These are phyloP conservation scores for Coffea eugenioides DNA, from an alignment of 257 asterid genomes.

Conservation along the genomic window DNA sequence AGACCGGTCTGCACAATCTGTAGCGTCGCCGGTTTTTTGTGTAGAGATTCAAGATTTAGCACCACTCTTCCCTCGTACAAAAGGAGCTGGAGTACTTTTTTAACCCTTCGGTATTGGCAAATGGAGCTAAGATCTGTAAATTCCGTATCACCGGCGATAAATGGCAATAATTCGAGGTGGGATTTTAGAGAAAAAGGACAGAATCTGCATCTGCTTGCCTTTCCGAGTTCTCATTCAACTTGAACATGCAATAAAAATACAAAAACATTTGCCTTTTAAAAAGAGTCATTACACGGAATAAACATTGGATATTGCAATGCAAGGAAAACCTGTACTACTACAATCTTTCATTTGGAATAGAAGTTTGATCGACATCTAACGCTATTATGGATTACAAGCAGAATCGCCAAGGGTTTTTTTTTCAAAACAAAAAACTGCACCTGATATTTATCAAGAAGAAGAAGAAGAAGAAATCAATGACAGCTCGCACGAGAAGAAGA, in stretches of 20 bases:
- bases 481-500: slow-evolving; percentile 3
- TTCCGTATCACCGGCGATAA: background rate
- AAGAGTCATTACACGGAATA: background rate
- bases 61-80: background rate
- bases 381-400: slow-evolving; percentile 13
- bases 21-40: background rate
- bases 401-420: slow-evolving; percentile 3
- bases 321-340: background rate
- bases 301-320: background rate
- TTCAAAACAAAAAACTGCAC: background rate
- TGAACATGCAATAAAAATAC: background rate
- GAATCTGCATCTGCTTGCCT: background rate
- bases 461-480: background rate
- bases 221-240: background rate
- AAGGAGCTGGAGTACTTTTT: too few species aligned
- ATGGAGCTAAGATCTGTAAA: background rate
- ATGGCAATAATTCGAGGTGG: background rate
- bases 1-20: background rate
- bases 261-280: background rate
- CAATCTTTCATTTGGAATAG: background rate
- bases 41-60: background rate
- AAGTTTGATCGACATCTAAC: background rate
- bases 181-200: background rate
- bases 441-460: background rate
- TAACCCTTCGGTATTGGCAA: too few species aligned